phyloP scores from a whole-genome alignment of 2,329 filamentous ascomycete species.

The Botrytis medusae region DNA sequence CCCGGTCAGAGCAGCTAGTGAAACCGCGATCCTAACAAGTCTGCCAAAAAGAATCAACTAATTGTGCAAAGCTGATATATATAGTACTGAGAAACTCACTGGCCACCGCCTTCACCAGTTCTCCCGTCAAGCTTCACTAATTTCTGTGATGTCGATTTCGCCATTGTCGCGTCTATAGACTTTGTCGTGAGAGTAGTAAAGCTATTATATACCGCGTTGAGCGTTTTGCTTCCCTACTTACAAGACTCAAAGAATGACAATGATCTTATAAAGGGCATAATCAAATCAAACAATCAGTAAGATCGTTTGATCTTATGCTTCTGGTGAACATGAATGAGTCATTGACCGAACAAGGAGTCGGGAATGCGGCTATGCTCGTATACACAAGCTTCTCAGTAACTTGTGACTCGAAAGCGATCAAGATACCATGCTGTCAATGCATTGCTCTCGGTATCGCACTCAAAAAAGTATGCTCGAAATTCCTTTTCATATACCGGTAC shows the following conservation, averaged over 20 bases:
- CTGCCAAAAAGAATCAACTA: not conserved
- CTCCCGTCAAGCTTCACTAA: constrained; percentile 54
- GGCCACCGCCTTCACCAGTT: constrained; percentile 62
- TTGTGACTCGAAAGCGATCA: not conserved
- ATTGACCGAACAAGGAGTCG: not conserved
- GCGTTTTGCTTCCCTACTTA: not conserved
- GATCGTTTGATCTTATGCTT: not conserved
- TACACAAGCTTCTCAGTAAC: no score
- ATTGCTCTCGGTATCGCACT: not conserved
- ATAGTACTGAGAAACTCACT: constrained; percentile 35
- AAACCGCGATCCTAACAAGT: constrained; percentile 56
- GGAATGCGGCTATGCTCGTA: not conserved
- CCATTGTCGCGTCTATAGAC: not conserved
- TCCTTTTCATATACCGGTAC: not conserved
- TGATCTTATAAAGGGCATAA: not conserved
- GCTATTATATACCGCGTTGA: not conserved
- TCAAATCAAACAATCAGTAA: no score
- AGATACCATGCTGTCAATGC: not conserved
- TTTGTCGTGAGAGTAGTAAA: not conserved
- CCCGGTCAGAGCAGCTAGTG: constrained; percentile 55
- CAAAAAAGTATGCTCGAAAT: not conserved
- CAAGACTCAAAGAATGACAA: not conserved
- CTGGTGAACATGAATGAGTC: not conserved
- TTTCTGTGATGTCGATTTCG: constrained; percentile 28
- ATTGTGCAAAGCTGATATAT: not conserved